Evolutionary conservation across 352 stramenopile genomes (phyloP).

Genomic region (Hyaloperonospora brassicae): DNA sequence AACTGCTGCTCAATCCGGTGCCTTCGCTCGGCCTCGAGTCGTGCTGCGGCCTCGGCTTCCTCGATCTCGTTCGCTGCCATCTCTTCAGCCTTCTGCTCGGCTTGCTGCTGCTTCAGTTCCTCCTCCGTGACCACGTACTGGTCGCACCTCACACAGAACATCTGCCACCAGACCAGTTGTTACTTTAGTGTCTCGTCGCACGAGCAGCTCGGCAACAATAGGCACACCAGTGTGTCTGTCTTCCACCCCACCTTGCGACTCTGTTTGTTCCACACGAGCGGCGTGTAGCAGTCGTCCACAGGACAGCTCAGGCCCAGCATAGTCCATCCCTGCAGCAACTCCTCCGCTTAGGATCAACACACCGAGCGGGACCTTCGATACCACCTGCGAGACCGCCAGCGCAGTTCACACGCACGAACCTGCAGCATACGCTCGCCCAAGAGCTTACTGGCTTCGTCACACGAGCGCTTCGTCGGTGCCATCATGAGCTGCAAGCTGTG

Average conservation of each 20-base stretch:
- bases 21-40: conserved; percentile 28
- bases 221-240: not conserved
- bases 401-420: conserved; percentile 15
- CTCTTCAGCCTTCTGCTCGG: conserved; percentile 32
- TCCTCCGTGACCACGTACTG: conserved; percentile 72
- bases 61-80: conserved; percentile 35
- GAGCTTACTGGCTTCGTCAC: conserved; percentile 64
- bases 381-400: not conserved
- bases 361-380: not conserved
- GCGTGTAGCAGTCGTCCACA: conserved; percentile 62
- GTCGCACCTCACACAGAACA: conserved; percentile 72
- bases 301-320: conserved; percentile 65
- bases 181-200: conserved; percentile 1
- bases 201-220: not conserved
- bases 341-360: not conserved
- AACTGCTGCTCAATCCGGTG: conserved; percentile 56
- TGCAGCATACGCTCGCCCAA: conserved; percentile 80
- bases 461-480: conserved; percentile 27
- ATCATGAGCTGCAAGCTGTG: not conserved
- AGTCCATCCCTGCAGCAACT: conserved; percentile 54
- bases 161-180: conserved; percentile 20
- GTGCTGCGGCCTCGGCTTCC: conserved; percentile 33
- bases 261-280: conserved; percentile 71
- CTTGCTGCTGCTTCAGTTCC: conserved; percentile 47
- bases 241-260: conserved; percentile 27